Evolutionary conservation across 176 grass and related monocot genomes (phyloP), one percentile per base, ranked within the genome.

Genomic region (Oryza rufipogon): DNA sequence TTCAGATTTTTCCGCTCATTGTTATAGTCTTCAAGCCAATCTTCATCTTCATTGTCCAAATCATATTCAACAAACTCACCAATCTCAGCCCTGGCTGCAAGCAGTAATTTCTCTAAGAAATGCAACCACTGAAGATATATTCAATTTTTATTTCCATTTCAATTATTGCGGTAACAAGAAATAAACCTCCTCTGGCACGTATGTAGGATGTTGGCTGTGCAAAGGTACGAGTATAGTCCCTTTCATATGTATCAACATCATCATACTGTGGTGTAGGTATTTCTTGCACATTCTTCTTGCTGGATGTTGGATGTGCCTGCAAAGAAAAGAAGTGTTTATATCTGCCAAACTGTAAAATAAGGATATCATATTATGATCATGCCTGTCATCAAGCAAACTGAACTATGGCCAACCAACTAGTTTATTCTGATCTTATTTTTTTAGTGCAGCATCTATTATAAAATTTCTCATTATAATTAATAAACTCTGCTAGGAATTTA

Each of bases 31-130:
- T 95, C 93, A 85, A 98, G 96, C 96, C 96, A 98, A 47, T 98
- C 93, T 80, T 98, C 96, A 80, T 98, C 92, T 82, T 98, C 96
- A 63, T 95, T 91, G 52, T 98, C 96, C 80, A 98, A 77, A 86
- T 98, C 96, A 85, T 98, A 98, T 83, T 98, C 96, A 0, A 95
- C 91, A 78, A 95, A 98, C 80, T 95, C 96, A 66, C 96, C 83
- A 19, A 98, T 89, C 49, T 98, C 96, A 70, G 93, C 87, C 86
- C 96, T 98, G 83, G 91, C 96, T 98, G 96, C 82, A 90, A 63
- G n/a, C 58, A 63, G 58, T 63, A 63, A 63, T 63, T 63, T 22
- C 64, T 76, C 25, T 76, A 61, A 70, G 64, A 82, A 84, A 73
- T 48, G 46, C 9, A 81, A 46, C 34, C 68, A 56, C 46, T 68